Evolutionary conservation across 768 basidiomycete species (phyloP).

Genomic region (Tubosaeta sp.): DNA sequence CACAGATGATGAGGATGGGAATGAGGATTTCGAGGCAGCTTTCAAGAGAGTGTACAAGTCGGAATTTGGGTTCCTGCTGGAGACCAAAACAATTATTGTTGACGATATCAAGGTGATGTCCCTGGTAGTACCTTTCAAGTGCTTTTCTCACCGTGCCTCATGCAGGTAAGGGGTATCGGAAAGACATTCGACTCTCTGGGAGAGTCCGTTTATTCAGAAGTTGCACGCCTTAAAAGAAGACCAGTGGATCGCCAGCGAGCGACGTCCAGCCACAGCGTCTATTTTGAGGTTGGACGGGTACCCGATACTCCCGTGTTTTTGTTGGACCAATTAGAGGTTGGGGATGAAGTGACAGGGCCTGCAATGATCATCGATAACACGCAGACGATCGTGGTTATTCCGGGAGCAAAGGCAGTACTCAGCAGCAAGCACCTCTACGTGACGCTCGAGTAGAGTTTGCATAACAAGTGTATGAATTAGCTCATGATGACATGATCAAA

Average conservation of each 20-base stretch:
- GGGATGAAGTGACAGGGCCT: constrained; percentile 75
- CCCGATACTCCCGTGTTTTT: constrained; percentile 77
- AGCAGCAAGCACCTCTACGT: constrained; percentile 66
- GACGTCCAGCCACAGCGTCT: constrained; percentile 60
- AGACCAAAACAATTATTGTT: constrained; percentile 77
- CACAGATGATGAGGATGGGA: constrained; percentile 44
- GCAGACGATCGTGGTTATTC: constrained; percentile 89
- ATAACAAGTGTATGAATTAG: not conserved
- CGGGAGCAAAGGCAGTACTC: constrained; percentile 61
- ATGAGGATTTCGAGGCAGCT: constrained; percentile 71
- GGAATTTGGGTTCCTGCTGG: constrained; percentile 90
- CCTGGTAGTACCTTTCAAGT: not conserved
- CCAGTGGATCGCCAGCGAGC: constrained; percentile 40
- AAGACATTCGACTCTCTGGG: constrained; percentile 84
- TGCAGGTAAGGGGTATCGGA: constrained; percentile 80
- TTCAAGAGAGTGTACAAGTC: constrained; percentile 79
- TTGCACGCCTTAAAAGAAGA: constrained; percentile 46
- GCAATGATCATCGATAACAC: constrained; percentile 95
- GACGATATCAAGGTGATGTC: constrained; percentile 81
- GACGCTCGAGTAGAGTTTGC: constrained; percentile 34
- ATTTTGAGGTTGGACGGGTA: constrained; percentile 77
- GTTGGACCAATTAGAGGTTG: constrained; percentile 59
- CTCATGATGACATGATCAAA: not conserved
- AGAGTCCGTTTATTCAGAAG: constrained; percentile 72
- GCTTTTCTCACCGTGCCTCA: not conserved